phyloP scores from a whole-genome alignment of 179 eudicot species.

The Nepenthes alata region DNA sequence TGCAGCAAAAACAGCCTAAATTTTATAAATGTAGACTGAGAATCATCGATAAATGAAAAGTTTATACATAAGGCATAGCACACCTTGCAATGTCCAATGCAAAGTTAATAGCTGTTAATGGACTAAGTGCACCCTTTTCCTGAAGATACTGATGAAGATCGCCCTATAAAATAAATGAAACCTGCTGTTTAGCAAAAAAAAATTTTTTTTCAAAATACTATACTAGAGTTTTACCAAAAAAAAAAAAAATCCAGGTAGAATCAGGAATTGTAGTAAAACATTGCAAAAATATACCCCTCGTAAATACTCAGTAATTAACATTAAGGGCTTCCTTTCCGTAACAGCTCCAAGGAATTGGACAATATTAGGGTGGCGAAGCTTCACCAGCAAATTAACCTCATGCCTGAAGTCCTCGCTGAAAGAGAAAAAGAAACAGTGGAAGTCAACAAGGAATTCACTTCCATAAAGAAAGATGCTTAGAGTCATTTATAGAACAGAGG shows the following conservation, averaged over 20 bases:
- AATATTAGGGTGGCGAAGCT: conserved; percentile 97
- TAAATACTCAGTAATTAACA: conserved; percentile 87
- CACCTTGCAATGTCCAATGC: conserved; percentile 99
- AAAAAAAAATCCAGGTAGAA: too few species aligned
- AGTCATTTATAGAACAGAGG: too few species aligned
- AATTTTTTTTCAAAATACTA: too few species aligned
- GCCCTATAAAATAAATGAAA: conserved; percentile 36
- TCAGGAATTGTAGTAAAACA: background rate
- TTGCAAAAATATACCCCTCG: conserved; percentile 59
- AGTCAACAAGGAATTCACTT: too few species aligned
- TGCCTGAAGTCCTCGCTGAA: conserved; percentile 97
- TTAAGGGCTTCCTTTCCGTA: conserved; percentile 86
- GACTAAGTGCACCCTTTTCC: conserved; percentile 82
- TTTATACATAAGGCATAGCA: background rate
- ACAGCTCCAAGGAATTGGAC: conserved; percentile 99
- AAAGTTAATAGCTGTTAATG: conserved; percentile 72
- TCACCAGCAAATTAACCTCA: conserved; percentile 91
- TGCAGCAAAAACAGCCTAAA: too few species aligned
- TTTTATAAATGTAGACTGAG: too few species aligned
- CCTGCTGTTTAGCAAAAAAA: too few species aligned
- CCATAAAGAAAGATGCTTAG: too few species aligned
- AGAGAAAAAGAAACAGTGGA: background rate
- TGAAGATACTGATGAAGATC: conserved; percentile 88
- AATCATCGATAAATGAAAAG: too few species aligned
- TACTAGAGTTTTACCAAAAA: too few species aligned